phyloP scores from a whole-genome alignment of 805 yeast species.

The Starmerella sirachaensis region DNA sequence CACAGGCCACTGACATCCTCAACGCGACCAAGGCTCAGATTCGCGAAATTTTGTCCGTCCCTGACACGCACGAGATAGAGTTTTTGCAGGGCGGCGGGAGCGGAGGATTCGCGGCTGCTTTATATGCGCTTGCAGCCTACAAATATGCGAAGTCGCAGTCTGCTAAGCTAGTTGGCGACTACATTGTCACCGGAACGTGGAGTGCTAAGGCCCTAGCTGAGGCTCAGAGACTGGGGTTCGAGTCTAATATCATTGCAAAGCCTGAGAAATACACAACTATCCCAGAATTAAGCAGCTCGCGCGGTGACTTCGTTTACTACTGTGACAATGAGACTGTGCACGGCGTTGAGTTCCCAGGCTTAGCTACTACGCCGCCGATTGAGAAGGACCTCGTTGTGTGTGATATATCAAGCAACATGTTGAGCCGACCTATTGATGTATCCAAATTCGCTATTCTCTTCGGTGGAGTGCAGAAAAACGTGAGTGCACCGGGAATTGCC shows the following conservation, averaged over 20 bases:
- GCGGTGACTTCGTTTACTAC: conserved; percentile 73
- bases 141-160: conserved; percentile 66
- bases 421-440: conserved; percentile 71
- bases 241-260: conserved; percentile 57
- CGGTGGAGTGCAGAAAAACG: conserved; percentile 98
- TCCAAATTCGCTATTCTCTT: conserved; percentile 75
- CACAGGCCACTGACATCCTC: conserved; percentile 65
- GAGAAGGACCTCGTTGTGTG: conserved; percentile 40
- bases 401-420: conserved; percentile 87
- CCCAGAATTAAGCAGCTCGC: conserved; percentile 48
- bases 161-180: conserved; percentile 47
- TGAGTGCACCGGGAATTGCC: conserved; percentile 92
- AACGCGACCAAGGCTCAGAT: conserved; percentile 63
- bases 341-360: conserved; percentile 72
- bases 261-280: conserved; percentile 56
- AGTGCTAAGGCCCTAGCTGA: conserved; percentile 79
- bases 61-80: conserved; percentile 87
- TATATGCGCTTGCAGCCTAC: conserved; percentile 67
- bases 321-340: conserved; percentile 97
- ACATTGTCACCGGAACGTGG: conserved; percentile 90
- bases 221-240: conserved; percentile 70
- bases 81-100: conserved; percentile 98
- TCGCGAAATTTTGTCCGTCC: conserved; percentile 53
- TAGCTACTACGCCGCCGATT: conserved; percentile 41
- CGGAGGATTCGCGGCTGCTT: conserved; percentile 81